These are phyloP conservation scores for Pueraria montana DNA, from an alignment of 306 rosid genomes.

Conservation along the genomic window DNA sequence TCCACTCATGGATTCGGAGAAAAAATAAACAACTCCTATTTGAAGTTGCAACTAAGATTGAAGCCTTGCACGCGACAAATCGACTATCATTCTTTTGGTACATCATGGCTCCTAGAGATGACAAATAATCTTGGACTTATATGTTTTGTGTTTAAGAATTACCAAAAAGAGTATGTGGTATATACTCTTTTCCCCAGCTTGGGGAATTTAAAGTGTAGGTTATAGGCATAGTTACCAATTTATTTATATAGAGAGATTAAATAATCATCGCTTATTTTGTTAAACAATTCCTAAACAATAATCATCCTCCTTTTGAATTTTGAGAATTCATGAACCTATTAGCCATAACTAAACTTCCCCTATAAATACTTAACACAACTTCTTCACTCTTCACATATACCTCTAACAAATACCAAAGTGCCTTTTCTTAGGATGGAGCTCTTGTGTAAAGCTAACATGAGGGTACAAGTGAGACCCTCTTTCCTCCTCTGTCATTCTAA, in stretches of 20 bases:
- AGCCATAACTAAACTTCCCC: slow-evolving; percentile 31
- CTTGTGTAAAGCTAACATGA: slow-evolving; percentile 50
- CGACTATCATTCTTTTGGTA: slow-evolving; percentile 7
- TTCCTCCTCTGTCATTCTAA: slow-evolving; percentile 36
- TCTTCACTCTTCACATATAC: slow-evolving; percentile 35
- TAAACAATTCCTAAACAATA: slow-evolving; percentile 4
- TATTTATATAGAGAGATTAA: neutral
- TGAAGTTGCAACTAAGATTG: slow-evolving; percentile 38
- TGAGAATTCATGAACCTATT: slow-evolving; percentile 21
- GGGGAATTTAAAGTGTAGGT: neutral
- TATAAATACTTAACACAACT: slow-evolving; percentile 48
- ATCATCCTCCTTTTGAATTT: slow-evolving; percentile 25
- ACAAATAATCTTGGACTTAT: slow-evolving; percentile 33
- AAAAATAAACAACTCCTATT: slow-evolving; percentile 9
- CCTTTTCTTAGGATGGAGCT: slow-evolving; percentile 48
- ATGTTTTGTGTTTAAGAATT: slow-evolving; percentile 12
- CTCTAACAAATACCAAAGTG: slow-evolving; percentile 48
- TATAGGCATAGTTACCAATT: slow-evolving; percentile 26
- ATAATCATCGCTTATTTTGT: slow-evolving; percentile 6
- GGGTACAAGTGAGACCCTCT: slow-evolving; percentile 39
- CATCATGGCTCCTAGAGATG: slow-evolving; percentile 33
- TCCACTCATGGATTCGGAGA: slow-evolving; percentile 47
- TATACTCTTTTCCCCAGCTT: neutral
- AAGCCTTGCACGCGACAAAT: slow-evolving; percentile 54
- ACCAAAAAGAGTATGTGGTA: neutral